Percentiles rank a stretch among this genome's conserved stretches.
Conservation (phyloP, 768 basidiomycete genomes). For the Galerina marginata region DNA sequence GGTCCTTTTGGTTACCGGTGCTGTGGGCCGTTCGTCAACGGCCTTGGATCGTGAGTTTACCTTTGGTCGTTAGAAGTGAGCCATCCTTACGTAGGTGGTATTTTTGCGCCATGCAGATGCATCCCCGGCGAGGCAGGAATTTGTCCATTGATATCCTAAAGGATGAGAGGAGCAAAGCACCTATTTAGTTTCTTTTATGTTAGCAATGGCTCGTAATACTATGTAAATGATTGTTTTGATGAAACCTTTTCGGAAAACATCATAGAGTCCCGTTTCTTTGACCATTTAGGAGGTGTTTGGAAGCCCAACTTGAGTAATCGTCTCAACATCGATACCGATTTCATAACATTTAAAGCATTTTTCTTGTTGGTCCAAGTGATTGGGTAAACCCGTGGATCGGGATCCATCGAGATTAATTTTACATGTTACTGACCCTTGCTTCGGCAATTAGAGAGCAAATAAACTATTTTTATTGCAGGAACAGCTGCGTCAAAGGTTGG, state of each 20-base stretch:
- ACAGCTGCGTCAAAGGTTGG: background rate
- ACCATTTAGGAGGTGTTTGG: too few relatives aligned
- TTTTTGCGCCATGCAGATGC: conserved; percentile 8
- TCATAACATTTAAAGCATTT: too few relatives aligned
- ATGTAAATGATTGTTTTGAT: too few relatives aligned
- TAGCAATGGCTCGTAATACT: too few relatives aligned
- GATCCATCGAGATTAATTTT: background rate
- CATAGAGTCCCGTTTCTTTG: background rate
- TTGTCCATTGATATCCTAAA: conserved; percentile 14
- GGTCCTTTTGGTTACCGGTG: conserved; percentile 13
- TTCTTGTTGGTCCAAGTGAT: too few relatives aligned
- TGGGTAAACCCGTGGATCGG: background rate
- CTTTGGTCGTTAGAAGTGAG: background rate
- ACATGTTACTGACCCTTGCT: background rate
- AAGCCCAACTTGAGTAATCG: background rate
- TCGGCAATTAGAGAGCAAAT: background rate
- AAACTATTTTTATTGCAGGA: background rate
- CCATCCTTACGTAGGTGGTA: background rate
- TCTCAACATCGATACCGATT: background rate
- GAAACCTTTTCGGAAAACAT: background rate
- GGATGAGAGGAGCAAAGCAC: background rate
- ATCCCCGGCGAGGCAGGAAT: conserved; percentile 14
- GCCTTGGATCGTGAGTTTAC: conserved; percentile 8
- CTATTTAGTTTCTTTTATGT: background rate
- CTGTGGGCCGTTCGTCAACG: conserved; percentile 14